Percentiles rank a stretch among this genome's conserved stretches.
phyloP scores from a whole-genome alignment of 331 rosid genomes.

The Quercus tomentella region DNA sequence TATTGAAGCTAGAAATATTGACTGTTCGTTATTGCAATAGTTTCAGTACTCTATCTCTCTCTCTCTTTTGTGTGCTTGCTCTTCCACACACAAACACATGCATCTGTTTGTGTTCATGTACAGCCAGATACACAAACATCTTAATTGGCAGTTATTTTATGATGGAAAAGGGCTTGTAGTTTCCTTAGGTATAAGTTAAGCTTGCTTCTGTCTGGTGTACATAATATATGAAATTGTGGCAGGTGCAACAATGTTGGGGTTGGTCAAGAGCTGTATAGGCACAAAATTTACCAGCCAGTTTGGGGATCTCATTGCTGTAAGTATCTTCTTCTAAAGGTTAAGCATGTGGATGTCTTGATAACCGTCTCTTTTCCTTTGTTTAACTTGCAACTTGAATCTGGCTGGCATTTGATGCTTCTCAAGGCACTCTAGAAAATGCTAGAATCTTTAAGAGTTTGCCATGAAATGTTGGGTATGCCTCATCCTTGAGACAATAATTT shows the following conservation, averaged over 20 bases:
- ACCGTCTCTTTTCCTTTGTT: not conserved
- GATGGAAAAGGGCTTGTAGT: not conserved
- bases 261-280: conserved; percentile 90
- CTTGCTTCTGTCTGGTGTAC: conserved; percentile 2
- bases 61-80: not conserved
- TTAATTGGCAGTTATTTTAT: not conserved
- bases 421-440: not conserved
- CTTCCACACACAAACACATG: not conserved
- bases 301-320: conserved; percentile 93
- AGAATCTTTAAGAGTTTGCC: not conserved
- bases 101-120: not conserved
- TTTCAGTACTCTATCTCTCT: not conserved
- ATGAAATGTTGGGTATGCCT: not conserved
- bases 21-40: not conserved
- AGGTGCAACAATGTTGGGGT: conserved; percentile 81
- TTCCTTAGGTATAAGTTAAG: not conserved
- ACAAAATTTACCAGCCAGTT: conserved; percentile 91
- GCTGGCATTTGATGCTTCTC: not conserved
- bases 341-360: not conserved
- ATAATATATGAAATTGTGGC: conserved; percentile 28
- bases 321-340: conserved; percentile 27
- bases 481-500: not conserved
- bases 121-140: not conserved
- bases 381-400: not conserved
- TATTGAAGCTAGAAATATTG: not conserved